Evolutionary conservation across 169 alveolate genomes (phyloP), one percentile per base, ranked within the genome.

Genomic region (Nephromyces sp.): DNA sequence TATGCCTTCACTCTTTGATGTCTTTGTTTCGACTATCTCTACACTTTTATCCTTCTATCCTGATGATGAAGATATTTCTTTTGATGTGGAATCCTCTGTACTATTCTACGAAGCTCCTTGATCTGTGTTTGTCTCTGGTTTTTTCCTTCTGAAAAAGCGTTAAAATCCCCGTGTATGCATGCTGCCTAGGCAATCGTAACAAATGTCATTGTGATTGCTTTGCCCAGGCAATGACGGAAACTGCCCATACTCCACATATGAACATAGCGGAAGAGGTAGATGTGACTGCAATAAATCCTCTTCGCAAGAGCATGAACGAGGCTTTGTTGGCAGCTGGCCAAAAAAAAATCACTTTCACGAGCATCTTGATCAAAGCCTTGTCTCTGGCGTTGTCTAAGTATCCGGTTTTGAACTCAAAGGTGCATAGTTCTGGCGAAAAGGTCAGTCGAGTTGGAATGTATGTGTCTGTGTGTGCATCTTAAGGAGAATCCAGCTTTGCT

Each of bases 321-420:
- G n/a, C n/a, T n/a, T n/a, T n/a, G n/a, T n/a, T n/a, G n/a, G n/a
- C n/a, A n/a, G n/a, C n/a, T n/a, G 32, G 67, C 52, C 86, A 78
- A 32, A 52, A 87, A n/a, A 85, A 52, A 15, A 67, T 89, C 22
- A 92, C 97, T n/a, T 78, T 89, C 68, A 87, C 96, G 63, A 92
- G 96, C 15, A 84, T 91, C 78, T 51, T 94, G 34, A 81, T 93
- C 29, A 94, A 94, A 84, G 92, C 94, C 1, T 74, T 92, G 69
- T 92, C 97, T 3, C 80, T 89, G 22, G 90, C 95, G 0, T 75
- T 94, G 61, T 52, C 53, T 22, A 92, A 90, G 8, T 82, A 69
- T 65, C 97, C 97, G 6, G 84, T 89, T 15, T 66, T 93, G 67
- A 94, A 94, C 83, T 84, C 94, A 5, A 87, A 86, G 72, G 87